Evolutionary conservation across 768 basidiomycete species (phyloP).

Genomic region (Leucocoprinus birnbaumii): DNA sequence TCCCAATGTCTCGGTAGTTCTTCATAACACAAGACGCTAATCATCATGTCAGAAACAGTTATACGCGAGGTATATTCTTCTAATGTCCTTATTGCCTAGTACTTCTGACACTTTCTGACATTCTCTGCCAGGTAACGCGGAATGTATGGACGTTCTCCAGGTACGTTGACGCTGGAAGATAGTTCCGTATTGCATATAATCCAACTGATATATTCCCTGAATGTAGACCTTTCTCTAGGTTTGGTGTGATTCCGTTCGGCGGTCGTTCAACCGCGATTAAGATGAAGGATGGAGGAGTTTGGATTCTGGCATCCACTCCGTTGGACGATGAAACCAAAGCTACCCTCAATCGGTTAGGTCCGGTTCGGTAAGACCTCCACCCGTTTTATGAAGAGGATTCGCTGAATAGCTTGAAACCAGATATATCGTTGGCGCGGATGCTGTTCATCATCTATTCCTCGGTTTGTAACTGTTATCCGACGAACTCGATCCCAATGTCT

Average conservation of each 20-base stretch:
- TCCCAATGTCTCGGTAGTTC: neutral
- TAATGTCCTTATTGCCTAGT: neutral
- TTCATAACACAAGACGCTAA: neutral
- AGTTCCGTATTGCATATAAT: neutral
- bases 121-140: conserved; percentile 36
- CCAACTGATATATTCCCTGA: neutral
- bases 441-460: conserved; percentile 58
- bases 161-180: conserved; percentile 25
- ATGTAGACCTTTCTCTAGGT: conserved; percentile 65
- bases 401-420: conserved; percentile 25
- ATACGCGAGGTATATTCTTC: conserved; percentile 32
- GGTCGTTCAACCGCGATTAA: conserved; percentile 82
- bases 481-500: neutral
- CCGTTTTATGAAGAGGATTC: neutral
- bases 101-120: neutral
- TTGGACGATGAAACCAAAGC: conserved; percentile 61
- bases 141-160: conserved; percentile 67
- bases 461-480: conserved; percentile 31
- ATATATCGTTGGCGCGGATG: conserved; percentile 57
- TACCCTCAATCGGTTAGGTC: conserved; percentile 61
- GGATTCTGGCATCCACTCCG: conserved; percentile 82
- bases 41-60: conserved; percentile 32
- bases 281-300: conserved; percentile 66
- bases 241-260: conserved; percentile 69
- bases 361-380: conserved; percentile 50